Evolutionary conservation across 331 rosid species (phyloP), one percentile per base, ranked within the genome.

Genomic region (Acacia concinna): DNA sequence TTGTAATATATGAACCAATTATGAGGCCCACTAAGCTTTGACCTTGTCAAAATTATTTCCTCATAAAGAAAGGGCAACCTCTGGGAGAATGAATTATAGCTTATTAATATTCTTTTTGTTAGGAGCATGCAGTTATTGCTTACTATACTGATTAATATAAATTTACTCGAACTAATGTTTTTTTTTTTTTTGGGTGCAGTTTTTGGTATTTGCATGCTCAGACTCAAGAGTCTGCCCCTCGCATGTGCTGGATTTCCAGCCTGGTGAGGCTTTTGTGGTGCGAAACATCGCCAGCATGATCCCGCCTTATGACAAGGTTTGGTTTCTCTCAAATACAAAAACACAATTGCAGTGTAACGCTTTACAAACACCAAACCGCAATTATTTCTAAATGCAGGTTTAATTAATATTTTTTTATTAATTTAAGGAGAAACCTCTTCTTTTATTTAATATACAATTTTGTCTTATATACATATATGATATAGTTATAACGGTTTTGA

Each of bases 161-260:
- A 8, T 25, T 56, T 23, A 1, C 23, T 23, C 2, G 31, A 56
- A 56, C 63, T 4, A 23, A 56, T 10, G 4, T 23, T 21, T 2
- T 2, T 54, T 3, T 15, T 3, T 5, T 21, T 23, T 10, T 8
- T 54, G 11, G 28, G 40, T 76, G 89, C 93, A 96, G 98, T 96
- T 93, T 82, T 23, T 96, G 92, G 97, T 96, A 38, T 96, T 96
- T 88, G 99, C 99, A 21, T 96, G 99, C 86, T 96, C 98, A 23
- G 99, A 95, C 81, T 92, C 97, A 0, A 88, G 99, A 82, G 99
- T 96, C 20, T 96, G 98, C 80, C 99, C 99, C 3, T 96, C 99
- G 0, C 98, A 93, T 74, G 66, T 95, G 75, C 86, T 96, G 81
- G 72, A 96, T 86, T 96, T 93, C 77, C 96, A 96, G 84, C 99